Evolutionary conservation across 495 filamentous ascomycete genomes (phyloP).

Genomic region (Penicillium roqueforti): DNA sequence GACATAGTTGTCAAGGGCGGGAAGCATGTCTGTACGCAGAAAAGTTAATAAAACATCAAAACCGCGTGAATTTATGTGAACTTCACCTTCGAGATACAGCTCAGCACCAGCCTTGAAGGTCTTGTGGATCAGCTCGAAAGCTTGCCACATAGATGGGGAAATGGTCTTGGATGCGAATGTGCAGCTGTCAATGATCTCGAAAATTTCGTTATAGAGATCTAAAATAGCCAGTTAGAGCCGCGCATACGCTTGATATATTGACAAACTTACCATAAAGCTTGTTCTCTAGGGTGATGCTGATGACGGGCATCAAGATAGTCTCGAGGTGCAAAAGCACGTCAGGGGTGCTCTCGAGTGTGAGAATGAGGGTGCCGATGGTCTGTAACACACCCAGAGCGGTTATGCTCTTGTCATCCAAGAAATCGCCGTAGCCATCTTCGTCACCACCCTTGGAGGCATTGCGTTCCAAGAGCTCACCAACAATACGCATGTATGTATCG

Average conservation of each 20-base stretch:
- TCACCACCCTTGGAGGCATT: slow-evolving; percentile 64
- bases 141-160: slow-evolving; percentile 95
- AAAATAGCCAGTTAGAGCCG: slow-evolving; percentile 14
- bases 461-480: slow-evolving; percentile 84
- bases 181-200: slow-evolving; percentile 98
- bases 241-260: not conserved
- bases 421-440: slow-evolving; percentile 79
- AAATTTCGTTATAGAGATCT: slow-evolving; percentile 94
- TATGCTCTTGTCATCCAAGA: slow-evolving; percentile 96
- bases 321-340: slow-evolving; percentile 92
- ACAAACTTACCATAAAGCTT: slow-evolving; percentile 71
- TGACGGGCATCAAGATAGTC: slow-evolving; percentile 93
- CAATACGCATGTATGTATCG: slow-evolving; percentile 92
- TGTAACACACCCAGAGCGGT: slow-evolving; percentile 94
- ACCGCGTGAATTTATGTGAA: not conserved
- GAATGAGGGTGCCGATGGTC: slow-evolving; percentile 94
- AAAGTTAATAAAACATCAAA: not conserved
- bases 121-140: slow-evolving; percentile 91
- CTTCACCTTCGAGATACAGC: slow-evolving; percentile 74
- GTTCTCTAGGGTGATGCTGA: slow-evolving; percentile 91
- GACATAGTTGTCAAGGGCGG: slow-evolving; percentile 94
- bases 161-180: slow-evolving; percentile 97
- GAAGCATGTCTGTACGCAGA: slow-evolving; percentile 72
- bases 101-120: slow-evolving; percentile 97
- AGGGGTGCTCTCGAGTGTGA: slow-evolving; percentile 93